Percentiles rank a stretch among this genome's conserved stretches.
These are phyloP conservation scores for Kentomonas sorsogonicus DNA, from an alignment of 208 protist species.

Conservation along the genomic window DNA sequence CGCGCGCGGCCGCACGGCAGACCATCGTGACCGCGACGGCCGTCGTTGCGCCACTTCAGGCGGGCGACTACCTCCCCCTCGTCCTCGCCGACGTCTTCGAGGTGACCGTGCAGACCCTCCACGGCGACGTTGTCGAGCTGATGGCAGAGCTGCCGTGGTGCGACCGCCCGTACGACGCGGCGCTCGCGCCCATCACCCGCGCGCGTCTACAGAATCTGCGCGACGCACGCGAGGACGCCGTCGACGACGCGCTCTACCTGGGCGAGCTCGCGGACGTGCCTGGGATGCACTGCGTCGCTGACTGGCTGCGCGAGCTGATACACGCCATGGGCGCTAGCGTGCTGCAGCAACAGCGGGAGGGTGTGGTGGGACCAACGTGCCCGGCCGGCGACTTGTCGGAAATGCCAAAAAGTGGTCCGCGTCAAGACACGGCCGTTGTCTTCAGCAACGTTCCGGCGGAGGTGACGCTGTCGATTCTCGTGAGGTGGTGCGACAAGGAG, in stretches of 20 bases:
- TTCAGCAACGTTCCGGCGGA: too few relatives aligned
- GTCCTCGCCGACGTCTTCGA: slow-evolving; percentile 41
- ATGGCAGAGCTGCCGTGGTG: slow-evolving; percentile 23
- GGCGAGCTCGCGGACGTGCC: slow-evolving; percentile 72
- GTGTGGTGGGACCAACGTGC: neutral
- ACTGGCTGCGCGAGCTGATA: slow-evolving; percentile 6
- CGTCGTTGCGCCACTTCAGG: too few relatives aligned
- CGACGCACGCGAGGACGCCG: slow-evolving; percentile 45
- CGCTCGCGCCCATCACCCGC: neutral
- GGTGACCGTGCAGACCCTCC: too few relatives aligned
- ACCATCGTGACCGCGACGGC: slow-evolving; percentile 71
- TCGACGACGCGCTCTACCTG: slow-evolving; percentile 81
- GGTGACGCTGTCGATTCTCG: too few relatives aligned
- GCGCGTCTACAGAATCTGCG: neutral
- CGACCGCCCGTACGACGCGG: neutral
- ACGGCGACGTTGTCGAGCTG: slow-evolving; percentile 24
- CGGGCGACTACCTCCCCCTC: slow-evolving; percentile 35
- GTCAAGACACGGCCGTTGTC: too few relatives aligned
- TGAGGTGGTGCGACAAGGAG: too few relatives aligned
- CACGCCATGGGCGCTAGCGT: too few relatives aligned
- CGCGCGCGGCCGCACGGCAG: slow-evolving; percentile 73
- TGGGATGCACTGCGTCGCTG: slow-evolving; percentile 12
- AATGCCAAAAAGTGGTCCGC: too few relatives aligned
- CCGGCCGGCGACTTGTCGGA: too few relatives aligned
- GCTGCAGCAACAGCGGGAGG: neutral